A percentile compares a stretch with the other conserved stretches of the same genome.
Conservation (phyloP, 1,139 yeast species). For the Candida sanyaensis region DNA sequence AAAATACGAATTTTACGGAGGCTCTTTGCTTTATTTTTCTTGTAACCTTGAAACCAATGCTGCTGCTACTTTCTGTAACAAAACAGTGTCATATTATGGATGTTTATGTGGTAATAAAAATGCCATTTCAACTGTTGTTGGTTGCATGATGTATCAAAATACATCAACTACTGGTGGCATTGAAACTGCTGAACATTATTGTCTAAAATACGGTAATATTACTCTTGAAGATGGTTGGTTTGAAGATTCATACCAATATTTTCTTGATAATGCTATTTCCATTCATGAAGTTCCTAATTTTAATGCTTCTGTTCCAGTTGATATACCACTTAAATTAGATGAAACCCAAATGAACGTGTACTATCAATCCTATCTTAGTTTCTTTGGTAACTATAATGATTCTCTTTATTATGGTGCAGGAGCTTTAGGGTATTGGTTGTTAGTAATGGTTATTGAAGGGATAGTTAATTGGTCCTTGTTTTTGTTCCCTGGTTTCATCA, state of each 20-base stretch:
- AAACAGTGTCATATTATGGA: constrained; percentile 10
- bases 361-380: constrained; percentile 23
- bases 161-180: constrained; percentile 24
- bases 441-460: constrained; percentile 41
- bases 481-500: constrained; percentile 26
- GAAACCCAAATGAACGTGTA: constrained; percentile 15
- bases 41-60: constrained; percentile 31
- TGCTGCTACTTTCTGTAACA: constrained; percentile 26
- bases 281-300: constrained; percentile 22
- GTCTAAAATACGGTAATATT: constrained; percentile 20
- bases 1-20: background rate
- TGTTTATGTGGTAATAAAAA: constrained; percentile 34
- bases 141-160: constrained; percentile 25
- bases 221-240: constrained; percentile 18
- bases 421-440: constrained; percentile 49
- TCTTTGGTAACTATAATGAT: constrained; percentile 34
- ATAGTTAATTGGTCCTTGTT: constrained; percentile 41
- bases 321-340: constrained; percentile 25
- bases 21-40: constrained; percentile 17
- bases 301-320: constrained; percentile 21
- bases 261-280: constrained; percentile 19
- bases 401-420: constrained; percentile 52
- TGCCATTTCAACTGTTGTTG: constrained; percentile 42
- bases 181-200: constrained; percentile 20
- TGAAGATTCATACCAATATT: constrained; percentile 19